A percentile compares a stretch with the other conserved stretches of the same genome.
phyloP scores from a whole-genome alignment of 352 stramenopile genomes.

The Hyaloperonospora arabidopsidis region DNA sequence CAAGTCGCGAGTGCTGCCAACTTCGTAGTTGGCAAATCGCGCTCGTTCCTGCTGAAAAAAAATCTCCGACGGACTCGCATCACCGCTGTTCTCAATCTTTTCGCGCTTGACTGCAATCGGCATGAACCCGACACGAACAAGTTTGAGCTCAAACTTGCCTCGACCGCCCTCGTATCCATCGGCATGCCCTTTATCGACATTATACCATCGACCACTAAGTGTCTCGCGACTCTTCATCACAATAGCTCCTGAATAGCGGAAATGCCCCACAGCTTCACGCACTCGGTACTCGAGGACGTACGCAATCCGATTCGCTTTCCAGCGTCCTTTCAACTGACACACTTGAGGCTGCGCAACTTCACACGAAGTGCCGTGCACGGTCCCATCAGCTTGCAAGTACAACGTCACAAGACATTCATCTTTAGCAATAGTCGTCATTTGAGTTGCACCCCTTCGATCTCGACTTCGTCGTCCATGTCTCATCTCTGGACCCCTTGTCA shows the following conservation, averaged over 20 bases:
- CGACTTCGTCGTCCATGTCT: constrained; percentile 13
- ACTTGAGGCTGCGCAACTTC: constrained; percentile 58
- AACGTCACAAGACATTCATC: constrained; percentile 66
- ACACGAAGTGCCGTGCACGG: constrained; percentile 41
- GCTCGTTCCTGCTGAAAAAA: constrained; percentile 3
- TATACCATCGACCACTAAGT: constrained; percentile 48
- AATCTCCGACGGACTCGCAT: background rate
- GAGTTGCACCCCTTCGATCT: constrained; percentile 3
- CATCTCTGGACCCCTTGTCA: constrained; percentile 8
- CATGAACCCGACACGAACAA: constrained; percentile 31
- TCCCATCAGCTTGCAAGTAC: constrained; percentile 44
- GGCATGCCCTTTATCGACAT: constrained; percentile 44
- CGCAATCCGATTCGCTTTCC: constrained; percentile 43
- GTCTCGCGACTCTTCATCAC: constrained; percentile 25
- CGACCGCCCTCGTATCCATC: constrained; percentile 46
- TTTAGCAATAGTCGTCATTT: constrained; percentile 18
- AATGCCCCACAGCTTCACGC: constrained; percentile 51
- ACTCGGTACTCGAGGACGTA: constrained; percentile 62
- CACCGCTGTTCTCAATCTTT: constrained; percentile 14
- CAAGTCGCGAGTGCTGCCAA: too few relatives aligned
- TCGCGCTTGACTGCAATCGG: constrained; percentile 10
- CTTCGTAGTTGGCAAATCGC: background rate
- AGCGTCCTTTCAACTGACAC: constrained; percentile 40
- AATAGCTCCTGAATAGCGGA: constrained; percentile 52
- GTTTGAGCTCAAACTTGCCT: constrained; percentile 49